phyloP scores from a whole-genome alignment of 2,329 filamentous ascomycete species.

The Sclerotinia spermophila region DNA sequence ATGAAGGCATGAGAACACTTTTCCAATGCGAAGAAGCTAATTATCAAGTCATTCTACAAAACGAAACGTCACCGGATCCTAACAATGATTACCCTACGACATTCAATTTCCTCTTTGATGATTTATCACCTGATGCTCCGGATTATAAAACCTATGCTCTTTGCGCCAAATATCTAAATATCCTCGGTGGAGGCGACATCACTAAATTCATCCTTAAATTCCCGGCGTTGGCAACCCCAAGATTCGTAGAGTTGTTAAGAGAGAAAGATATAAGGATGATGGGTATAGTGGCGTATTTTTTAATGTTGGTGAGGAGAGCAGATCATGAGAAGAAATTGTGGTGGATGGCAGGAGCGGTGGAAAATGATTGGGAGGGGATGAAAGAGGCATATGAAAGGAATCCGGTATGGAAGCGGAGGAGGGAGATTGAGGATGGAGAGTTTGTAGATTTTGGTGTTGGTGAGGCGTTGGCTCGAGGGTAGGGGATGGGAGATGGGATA shows the following conservation, averaged over 20 bases:
- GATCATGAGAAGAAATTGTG: neutral
- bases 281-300: constrained; percentile 9
- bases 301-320: constrained; percentile 7
- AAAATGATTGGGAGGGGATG: constrained; percentile 4
- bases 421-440: neutral
- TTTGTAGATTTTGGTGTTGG: neutral
- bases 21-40: neutral
- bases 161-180: neutral
- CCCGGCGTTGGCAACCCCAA: neutral
- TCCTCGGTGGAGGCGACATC: neutral
- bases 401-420: neutral
- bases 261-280: neutral
- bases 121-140: neutral
- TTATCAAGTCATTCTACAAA: neutral
- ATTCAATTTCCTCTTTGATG: constrained; percentile 6
- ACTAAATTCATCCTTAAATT: neutral
- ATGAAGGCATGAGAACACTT: neutral
- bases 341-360: constrained; percentile 2
- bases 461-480: neutral
- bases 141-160: neutral
- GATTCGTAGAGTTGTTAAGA: neutral
- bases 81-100: neutral
- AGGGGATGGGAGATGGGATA: neutral
- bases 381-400: neutral
- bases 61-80: neutral